phyloP scores from a whole-genome alignment of 371 early-diverging fungal species.

The Apophysomyces sp. region DNA sequence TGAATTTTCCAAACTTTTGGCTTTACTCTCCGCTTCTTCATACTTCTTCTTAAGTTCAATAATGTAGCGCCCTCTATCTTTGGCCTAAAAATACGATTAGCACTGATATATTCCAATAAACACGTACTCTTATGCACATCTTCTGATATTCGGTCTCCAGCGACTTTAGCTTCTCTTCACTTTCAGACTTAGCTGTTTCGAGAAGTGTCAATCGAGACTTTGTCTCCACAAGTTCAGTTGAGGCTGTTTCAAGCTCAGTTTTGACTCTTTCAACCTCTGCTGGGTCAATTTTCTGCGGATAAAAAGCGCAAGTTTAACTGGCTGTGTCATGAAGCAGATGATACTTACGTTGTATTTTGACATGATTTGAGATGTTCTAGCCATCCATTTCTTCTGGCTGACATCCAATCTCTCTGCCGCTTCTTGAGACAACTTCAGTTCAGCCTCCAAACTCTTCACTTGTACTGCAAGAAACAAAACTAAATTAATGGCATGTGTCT shows the following conservation, averaged over 20 bases:
- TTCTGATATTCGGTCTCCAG: background rate
- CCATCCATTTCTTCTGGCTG: slow-evolving; percentile 19
- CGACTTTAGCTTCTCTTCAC: slow-evolving; percentile 1
- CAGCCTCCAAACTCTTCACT: slow-evolving; percentile 7
- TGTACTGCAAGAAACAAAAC: background rate
- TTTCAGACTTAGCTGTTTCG: slow-evolving; percentile 3
- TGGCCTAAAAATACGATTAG: background rate
- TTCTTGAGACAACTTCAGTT: slow-evolving; percentile 9
- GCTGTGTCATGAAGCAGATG: background rate
- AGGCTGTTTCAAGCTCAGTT: slow-evolving; percentile 11
- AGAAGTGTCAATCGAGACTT: slow-evolving; percentile 9
- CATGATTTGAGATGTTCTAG: slow-evolving; percentile 16
- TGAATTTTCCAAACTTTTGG: background rate
- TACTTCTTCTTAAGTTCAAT: slow-evolving; percentile 11
- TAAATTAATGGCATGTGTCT: background rate
- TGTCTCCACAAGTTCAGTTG: slow-evolving; percentile 6
- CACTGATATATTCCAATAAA: background rate
- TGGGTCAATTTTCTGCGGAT: slow-evolving; percentile 21
- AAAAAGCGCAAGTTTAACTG: background rate
- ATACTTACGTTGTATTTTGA: slow-evolving; percentile 20
- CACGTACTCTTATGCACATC: background rate
- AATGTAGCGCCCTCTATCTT: slow-evolving; percentile 18
- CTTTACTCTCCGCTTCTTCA: slow-evolving; percentile 10
- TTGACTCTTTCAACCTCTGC: slow-evolving; percentile 19
- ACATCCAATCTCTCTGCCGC: slow-evolving; percentile 7